A percentile compares a stretch with the other conserved stretches of the same genome.
Evolutionary conservation across 352 stramenopile genomes (phyloP).

Genomic region (Pythium vanterpoolii): DNA sequence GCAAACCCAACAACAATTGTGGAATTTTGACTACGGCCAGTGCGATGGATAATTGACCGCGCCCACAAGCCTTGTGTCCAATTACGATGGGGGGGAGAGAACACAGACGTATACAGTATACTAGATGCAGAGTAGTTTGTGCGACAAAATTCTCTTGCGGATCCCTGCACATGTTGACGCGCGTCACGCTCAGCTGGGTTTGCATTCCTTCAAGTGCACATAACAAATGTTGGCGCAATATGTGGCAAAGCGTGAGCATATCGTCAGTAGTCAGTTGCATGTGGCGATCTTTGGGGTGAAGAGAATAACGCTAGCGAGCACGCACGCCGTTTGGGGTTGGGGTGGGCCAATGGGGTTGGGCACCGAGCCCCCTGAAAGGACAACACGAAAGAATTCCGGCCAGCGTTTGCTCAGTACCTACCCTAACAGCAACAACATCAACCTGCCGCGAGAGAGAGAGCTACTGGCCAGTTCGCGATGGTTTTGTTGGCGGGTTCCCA

Average conservation of each 20-base stretch:
- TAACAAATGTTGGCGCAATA: neutral
- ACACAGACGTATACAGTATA: neutral
- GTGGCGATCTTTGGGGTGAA: constrained; percentile 1
- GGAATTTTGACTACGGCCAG: no score
- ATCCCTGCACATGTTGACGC: neutral
- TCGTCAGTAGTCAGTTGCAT: constrained; percentile 9
- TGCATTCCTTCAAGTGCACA: neutral
- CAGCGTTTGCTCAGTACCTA: constrained; percentile 5
- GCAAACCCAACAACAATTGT: no score
- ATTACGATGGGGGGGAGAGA: neutral
- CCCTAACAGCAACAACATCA: constrained; percentile 4
- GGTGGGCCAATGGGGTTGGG: neutral
- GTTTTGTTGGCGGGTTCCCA: constrained; percentile 1
- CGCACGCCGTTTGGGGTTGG: constrained; percentile 1
- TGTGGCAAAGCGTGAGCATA: neutral
- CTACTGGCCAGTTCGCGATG: constrained; percentile 20
- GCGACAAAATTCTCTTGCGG: constrained; percentile 1
- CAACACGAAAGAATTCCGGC: constrained; percentile 22
- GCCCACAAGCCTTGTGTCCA: no score
- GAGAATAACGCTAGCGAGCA: neutral
- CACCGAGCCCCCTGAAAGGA: constrained; percentile 8
- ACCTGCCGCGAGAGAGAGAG: constrained; percentile 6
- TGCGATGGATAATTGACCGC: no score
- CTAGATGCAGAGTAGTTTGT: constrained; percentile 15
- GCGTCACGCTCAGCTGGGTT: constrained; percentile 11